Evolutionary conservation across 192 early-diverging fungal species (phyloP).

Genomic region (Backusella tarrabulga): DNA sequence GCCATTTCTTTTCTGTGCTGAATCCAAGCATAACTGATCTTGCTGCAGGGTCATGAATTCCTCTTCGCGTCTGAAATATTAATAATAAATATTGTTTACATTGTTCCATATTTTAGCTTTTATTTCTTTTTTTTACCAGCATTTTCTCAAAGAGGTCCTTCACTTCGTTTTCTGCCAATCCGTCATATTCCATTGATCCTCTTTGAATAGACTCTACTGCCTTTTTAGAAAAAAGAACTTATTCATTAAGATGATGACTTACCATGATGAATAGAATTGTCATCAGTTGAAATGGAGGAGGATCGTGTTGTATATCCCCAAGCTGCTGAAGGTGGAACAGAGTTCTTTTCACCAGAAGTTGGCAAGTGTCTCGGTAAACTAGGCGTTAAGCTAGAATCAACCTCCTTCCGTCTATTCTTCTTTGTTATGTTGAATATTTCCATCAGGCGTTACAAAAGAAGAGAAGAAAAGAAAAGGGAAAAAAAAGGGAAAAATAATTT

Average conservation of each 20-base stretch:
- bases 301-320: conserved; percentile 15
- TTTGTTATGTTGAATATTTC: conserved; percentile 21
- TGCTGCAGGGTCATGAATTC: conserved; percentile 46
- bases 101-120: background rate
- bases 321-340: background rate
- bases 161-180: conserved; percentile 45
- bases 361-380: background rate
- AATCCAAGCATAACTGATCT: conserved; percentile 47
- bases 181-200: conserved; percentile 10
- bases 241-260: background rate
- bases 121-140: conserved; percentile 40
- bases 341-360: background rate
- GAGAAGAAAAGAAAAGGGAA: background rate
- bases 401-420: conserved; percentile 8
- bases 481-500: conserved; percentile 3
- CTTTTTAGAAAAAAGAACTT: conserved; percentile 1
- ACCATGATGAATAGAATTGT: conserved; percentile 8
- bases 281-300: conserved; percentile 16
- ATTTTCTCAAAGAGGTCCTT: conserved; percentile 55
- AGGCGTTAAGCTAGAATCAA: conserved; percentile 2
- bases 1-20: conserved; percentile 55
- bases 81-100: background rate
- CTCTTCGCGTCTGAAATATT: conserved; percentile 46
- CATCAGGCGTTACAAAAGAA: conserved; percentile 7
- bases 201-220: background rate